Conservation (phyloP, 139 green algal genomes). For the Auxenochlorella pyrenoidosa region DNA sequence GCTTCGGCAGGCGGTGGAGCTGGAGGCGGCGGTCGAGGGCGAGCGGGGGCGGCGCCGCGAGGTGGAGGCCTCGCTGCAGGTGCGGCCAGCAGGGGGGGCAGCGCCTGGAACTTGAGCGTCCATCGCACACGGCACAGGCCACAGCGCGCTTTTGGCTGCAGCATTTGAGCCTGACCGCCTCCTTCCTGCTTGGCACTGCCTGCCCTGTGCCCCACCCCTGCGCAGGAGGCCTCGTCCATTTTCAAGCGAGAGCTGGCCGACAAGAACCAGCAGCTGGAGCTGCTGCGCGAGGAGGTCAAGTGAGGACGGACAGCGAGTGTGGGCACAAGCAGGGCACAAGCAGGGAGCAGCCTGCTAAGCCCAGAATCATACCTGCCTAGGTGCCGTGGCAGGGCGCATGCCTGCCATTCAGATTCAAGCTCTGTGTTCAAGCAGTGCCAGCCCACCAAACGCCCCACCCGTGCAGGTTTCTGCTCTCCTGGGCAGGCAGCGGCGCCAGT, state of each 20-base stretch:
- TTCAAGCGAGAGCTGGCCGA: constrained; percentile 71
- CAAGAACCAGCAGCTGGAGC: constrained; percentile 63
- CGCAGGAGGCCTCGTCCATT: constrained; percentile 57
- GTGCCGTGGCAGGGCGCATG: no score
- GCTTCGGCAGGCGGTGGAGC: constrained; percentile 53
- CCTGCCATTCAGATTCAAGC: not conserved
- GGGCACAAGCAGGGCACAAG: not conserved
- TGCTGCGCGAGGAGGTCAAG: constrained; percentile 46
- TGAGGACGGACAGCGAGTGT: not conserved
- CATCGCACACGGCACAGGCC: not conserved
- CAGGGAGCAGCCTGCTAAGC: no score
- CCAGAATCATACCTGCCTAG: no score
- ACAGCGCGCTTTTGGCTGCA: no score
- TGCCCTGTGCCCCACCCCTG: not conserved
- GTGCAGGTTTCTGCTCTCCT: no score
- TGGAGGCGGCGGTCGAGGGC: constrained; percentile 46
- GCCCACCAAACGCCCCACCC: no score
- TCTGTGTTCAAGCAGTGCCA: no score
- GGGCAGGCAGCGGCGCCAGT: not conserved
- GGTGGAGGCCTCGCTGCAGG: constrained; percentile 60
- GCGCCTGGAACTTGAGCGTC: not conserved
- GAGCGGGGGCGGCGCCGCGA: constrained; percentile 54
- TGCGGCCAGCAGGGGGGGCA: not conserved
- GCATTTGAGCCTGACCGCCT: not conserved
- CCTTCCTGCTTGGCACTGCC: not conserved